Base-by-base conservation (phyloP, 164 flowering plant genomes). In the Nymphaea colorata region DNA sequence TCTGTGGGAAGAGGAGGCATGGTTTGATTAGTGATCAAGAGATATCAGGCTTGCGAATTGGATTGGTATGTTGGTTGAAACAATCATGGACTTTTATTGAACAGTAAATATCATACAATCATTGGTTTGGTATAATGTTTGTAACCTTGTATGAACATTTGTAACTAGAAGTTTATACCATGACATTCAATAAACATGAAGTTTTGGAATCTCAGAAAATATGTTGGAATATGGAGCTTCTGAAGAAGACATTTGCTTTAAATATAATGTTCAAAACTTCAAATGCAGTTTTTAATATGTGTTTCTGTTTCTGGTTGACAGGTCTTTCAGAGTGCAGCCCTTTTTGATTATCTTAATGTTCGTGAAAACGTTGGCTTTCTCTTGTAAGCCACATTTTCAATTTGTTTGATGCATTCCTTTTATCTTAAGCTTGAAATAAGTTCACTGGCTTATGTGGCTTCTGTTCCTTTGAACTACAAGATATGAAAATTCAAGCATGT, bases 251-350 rank as follows among this genome's bases (percentile, higher is more conserved):
- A 5, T 45, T 45, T 45, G 7, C 53, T 45, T 45, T 45, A 5
- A 5, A 45, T 45, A 45, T 45, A 10, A 10, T 45, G 3, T 47
- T 47, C 55, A 47, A 47, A 25, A 25, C 36, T 25, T 25, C 36
- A 25, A 25, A 25, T 25, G 36, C 0, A 25, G 36, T 25, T 25
- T 25, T 25, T 25, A 25, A 25, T 25, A 25, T 25, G 36, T 25
- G 36, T 25, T 25, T 25, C 36, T 25, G 36, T 45, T 43, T 41
- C 60, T 73, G 60, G 11, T 18, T 66, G 17, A 74, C 85, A 94
- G 98, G 97, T 94, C 12, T 95, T 95, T 73, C 99, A 95, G 78
- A 90, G 97, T 84, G 99, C 97, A 4, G 97, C 99, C 72, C 96
- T 92, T 69, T 95, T 95, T 82, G 99, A 92, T 78, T 95, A 98